Base-by-base conservation (phyloP, 2,329 filamentous ascomycete genomes). In the Apiospora phragmitis region DNA sequence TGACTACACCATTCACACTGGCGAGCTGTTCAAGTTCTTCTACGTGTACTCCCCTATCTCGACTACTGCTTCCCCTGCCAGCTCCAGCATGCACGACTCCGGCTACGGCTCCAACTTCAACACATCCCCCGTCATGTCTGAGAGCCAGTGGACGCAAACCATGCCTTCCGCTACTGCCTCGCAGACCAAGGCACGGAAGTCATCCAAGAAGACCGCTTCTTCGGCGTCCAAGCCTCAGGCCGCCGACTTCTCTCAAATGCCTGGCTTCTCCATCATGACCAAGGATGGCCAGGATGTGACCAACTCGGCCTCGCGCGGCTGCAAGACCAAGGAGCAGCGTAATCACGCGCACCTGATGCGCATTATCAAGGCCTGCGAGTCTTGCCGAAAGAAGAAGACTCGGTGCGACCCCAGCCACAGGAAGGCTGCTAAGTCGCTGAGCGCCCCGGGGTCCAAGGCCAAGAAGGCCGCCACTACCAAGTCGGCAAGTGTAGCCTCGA, bases 261-360 rank as follows among this genome's bases (percentile, higher is more conserved):
- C 89, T 9, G 89, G 90, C 68, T 91, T 91, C 88, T 90, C 89
- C 78, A 91, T 92, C 73, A 85, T 91, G 82, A 91, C 89, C 71
- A 87, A 85, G 77, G 89, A 90, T 73, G 90, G 90, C 66, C 81
- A 82, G 55, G 90, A 92, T 77, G 86, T 92, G 70, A 92, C 90
- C 62, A 88, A 90, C 79, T 85, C 86, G 70, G 88, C 88, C 18
- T 89, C 88, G 21, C 85, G 89, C 49, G 89, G 89, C 43, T 89
- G 86, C 79, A 91, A 91, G 82, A 90, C 90, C 68, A 90, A 90
- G 83, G 89, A 91, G 82, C 89, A 91, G 82, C 86, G 90, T 43
- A 89, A 91, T 69, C 90, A 91, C 76, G 90, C 90, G 7, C 89
- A 91, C 74, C 81, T 91, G 65, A 91, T 92, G 88, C 84, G 90